Evolutionary conservation across 2,329 filamentous ascomycete species (phyloP), one percentile per base, ranked within the genome.

Genomic region (Ilyonectria destructans): DNA sequence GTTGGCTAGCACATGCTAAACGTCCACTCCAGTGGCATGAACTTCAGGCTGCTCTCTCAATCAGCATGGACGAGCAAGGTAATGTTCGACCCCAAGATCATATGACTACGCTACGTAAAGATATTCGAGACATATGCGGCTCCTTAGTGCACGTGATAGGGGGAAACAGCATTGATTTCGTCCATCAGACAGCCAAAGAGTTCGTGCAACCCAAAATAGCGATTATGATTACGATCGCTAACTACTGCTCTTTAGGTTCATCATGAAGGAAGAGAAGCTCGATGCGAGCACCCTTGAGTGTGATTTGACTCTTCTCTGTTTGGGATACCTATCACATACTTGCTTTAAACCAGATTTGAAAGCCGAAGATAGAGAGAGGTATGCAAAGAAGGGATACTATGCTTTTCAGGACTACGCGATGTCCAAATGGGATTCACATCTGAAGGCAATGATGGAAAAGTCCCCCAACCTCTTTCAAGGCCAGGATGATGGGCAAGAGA

Each of bases 11-110:
- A 5, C 81, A 81, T 58, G 80, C 82, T 1, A 81, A 79, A 54
- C 76, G 84, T 0, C 77, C 82, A 0, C 72, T 86, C 0, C 80
- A 80, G 60, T 80, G 78, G 79, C 76, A 83, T 58, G 83, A 85
- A 63, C 77, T 85, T 7, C 77, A 84, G 51, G 79, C 79, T 6
- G 77, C 79, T 8, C 69, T 81, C 9, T 75, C 80, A 2, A 75
- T 82, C 2, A 35, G 10, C 0, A 57, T 71, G 1, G 60, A 58
- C 4, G 71, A 58, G 3, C 5, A 49, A 3, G 37, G 49, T 8
- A 0, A 76, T 12, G 70, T 46, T 10, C n/a, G 10, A 15, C n/a
- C 49, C 2, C 49, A 80, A 15, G 74, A 75, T 17, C 35, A 72
- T 9, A 56, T 60, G 1, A 54, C 54, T 0, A 67, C 56, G 54